Base-by-base conservation (phyloP, 352 stramenopile genomes). In the Phytophthora tentaculata region DNA sequence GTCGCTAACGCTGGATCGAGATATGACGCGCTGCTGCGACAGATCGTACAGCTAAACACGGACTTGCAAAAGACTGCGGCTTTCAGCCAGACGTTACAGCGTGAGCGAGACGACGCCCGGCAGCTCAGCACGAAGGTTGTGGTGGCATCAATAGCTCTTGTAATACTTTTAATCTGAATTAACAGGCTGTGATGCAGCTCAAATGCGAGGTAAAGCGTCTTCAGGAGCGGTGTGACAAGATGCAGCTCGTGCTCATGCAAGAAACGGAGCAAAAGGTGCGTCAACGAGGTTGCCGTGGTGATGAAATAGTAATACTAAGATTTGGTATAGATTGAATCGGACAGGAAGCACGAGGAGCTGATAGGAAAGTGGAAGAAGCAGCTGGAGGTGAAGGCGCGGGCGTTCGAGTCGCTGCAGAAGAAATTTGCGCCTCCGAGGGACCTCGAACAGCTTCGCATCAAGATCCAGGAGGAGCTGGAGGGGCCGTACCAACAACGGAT, bases 291-390 rank as follows among this genome's bases (percentile, higher is more conserved):
- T 44, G 29, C 19, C 2, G 45, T 16, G 17, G 10, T 32, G 37
- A 41, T 43, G 19, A n/a, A 1, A 41, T 56, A 24, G 8, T 45
- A 45, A 22, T 5, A 43, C 48, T 60, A 45, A 63, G 8, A 5
- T 45, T 13, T 28, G 28, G 3, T n/a, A 23, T 29, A 91, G 83
- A 91, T 92, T 57, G 80, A 92, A n/a, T 80, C 86, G 2, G 88
- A 95, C 60, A 84, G 79, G 26, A 91, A 91, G 51, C 88, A 95
- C 61, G 84, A 94, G 51, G 83, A 92, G 68, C 71, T 95, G 3
- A 91, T 94, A 37, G 69, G 68, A 51, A 94, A 92, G 73, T 95
- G 87, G 86, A 94, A 93, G 56, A 86, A 85, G 55, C 88, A 96
- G 62, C 63, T 95, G 24, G 89, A 96, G 61, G 57, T 80, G 55